Conservation (phyloP, 352 stramenopile species). For the Phytophthora pseudosyringae region DNA sequence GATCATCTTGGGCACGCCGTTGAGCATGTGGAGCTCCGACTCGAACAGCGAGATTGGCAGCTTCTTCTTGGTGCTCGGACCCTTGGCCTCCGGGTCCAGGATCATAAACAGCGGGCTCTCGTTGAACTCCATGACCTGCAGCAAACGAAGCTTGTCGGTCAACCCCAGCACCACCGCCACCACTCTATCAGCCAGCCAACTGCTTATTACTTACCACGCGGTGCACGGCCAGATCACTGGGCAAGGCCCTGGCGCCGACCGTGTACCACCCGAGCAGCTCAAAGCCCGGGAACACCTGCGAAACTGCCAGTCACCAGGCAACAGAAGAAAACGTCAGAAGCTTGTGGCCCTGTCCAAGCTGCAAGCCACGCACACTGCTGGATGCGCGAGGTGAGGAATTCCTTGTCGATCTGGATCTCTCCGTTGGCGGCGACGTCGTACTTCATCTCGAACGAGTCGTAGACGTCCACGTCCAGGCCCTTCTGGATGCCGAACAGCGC, state of each 20-base stretch:
- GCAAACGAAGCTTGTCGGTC: slow-evolving; percentile 3
- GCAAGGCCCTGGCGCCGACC: slow-evolving; percentile 68
- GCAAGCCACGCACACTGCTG: slow-evolving; percentile 72
- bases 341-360: background rate
- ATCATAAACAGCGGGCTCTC: slow-evolving; percentile 86
- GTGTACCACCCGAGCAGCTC: slow-evolving; percentile 92
- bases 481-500: slow-evolving; percentile 94
- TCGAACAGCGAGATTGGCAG: slow-evolving; percentile 89
- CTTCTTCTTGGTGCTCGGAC: slow-evolving; percentile 82
- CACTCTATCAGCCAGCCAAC: background rate
- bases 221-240: slow-evolving; percentile 81
- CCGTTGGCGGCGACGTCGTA: slow-evolving; percentile 59
- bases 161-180: background rate
- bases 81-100: slow-evolving; percentile 68
- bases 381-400: slow-evolving; percentile 79
- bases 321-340: background rate
- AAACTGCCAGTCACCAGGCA: slow-evolving; percentile 43
- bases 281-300: slow-evolving; percentile 87
- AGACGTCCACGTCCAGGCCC: slow-evolving; percentile 79
- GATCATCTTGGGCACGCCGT: slow-evolving; percentile 88
- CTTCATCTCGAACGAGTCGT: slow-evolving; percentile 91
- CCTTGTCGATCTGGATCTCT: slow-evolving; percentile 80
- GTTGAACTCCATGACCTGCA: slow-evolving; percentile 89
- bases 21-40: slow-evolving; percentile 87
- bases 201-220: slow-evolving; percentile 49